A percentile compares a stretch with the other conserved stretches of the same genome.
phyloP scores from a whole-genome alignment of 148 eudicot species.

The Selenicereus undatus region DNA sequence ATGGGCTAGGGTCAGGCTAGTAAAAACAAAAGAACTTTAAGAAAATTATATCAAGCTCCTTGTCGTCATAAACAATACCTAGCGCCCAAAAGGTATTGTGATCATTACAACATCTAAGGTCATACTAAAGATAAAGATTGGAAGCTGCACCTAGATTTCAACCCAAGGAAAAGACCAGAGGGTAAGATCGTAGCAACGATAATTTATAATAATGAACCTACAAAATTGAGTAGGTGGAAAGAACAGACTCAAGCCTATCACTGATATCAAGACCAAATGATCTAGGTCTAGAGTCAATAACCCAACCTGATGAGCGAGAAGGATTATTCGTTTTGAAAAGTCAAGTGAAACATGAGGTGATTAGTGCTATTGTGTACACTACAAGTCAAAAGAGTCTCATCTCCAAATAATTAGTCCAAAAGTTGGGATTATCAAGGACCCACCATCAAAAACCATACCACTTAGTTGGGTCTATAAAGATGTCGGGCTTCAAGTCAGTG shows the following conservation, averaged over 20 bases:
- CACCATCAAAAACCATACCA: slow-evolving; percentile 14
- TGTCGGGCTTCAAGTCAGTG: background rate
- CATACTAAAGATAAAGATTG: background rate
- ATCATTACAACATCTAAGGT: background rate
- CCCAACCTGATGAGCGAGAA: background rate
- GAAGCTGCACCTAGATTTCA: background rate
- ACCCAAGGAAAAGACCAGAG: background rate
- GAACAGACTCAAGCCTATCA: background rate
- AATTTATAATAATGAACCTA: background rate
- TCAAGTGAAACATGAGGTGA: slow-evolving; percentile 7
- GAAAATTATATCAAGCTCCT: background rate
- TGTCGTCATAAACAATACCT: background rate
- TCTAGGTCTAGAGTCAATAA: no score
- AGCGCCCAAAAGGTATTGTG: background rate
- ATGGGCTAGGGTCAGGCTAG: background rate
- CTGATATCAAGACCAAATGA: background rate
- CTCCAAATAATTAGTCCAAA: background rate
- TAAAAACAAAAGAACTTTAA: background rate
- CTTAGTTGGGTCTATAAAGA: slow-evolving; percentile 14
- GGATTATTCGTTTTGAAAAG: background rate
- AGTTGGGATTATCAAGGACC: slow-evolving; percentile 9
- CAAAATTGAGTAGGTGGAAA: background rate
- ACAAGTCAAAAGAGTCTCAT: slow-evolving; percentile 13
- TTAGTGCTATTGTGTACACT: slow-evolving; percentile 9
- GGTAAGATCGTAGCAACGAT: background rate